A percentile compares a stretch with the other conserved stretches of the same genome.
Conservation (phyloP, 805 yeast species). For the Clavispora carvajalis region DNA sequence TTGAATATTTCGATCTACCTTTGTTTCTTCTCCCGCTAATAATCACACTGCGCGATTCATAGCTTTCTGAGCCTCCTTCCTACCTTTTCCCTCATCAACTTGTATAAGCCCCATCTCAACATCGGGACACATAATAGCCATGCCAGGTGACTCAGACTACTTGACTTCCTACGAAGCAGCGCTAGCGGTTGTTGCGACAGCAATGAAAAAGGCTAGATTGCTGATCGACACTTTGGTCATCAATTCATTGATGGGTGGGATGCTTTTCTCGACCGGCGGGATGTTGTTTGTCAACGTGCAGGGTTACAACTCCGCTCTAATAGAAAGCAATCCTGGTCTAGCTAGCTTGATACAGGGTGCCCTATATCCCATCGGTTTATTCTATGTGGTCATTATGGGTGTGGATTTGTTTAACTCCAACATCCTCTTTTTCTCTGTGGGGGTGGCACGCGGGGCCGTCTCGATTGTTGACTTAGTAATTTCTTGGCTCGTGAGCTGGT, state of each 20-base stretch:
- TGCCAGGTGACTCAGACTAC: constrained; percentile 35
- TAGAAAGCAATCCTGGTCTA: constrained; percentile 45
- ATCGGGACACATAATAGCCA: not conserved
- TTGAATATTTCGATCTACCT: no score
- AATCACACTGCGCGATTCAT: no score
- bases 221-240: constrained; percentile 53
- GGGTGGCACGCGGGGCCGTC: constrained; percentile 64
- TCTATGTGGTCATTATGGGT: constrained; percentile 71
- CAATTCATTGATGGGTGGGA: constrained; percentile 66
- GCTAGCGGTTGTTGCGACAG: constrained; percentile 75
- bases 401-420: constrained; percentile 74
- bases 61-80: not conserved
- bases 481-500: constrained; percentile 64
- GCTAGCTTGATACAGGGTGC: constrained; percentile 54
- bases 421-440: constrained; percentile 65
- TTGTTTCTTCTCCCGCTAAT: no score
- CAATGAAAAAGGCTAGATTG: constrained; percentile 76
- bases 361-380: constrained; percentile 65
- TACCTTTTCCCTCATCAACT: no score
- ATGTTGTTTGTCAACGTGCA: constrained; percentile 58
- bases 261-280: constrained; percentile 66
- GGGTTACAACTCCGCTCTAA: constrained; percentile 43
- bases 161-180: constrained; percentile 79
- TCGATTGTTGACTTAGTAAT: constrained; percentile 55
- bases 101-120: not conserved